Base-by-base conservation (phyloP, 2,329 filamentous ascomycete species). In the Fusarium tjaetaba region DNA sequence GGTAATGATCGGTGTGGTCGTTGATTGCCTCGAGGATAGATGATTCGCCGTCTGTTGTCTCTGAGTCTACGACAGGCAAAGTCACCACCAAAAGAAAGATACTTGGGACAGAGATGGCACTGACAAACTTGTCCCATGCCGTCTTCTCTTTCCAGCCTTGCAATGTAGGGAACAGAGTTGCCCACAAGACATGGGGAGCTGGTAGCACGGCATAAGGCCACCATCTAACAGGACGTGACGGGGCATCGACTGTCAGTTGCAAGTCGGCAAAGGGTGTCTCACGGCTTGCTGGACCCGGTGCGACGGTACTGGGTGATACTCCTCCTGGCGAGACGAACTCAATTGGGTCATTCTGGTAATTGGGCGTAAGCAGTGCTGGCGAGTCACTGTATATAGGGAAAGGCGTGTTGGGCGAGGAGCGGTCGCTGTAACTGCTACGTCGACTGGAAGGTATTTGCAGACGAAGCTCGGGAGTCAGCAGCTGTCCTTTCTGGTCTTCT, bases 51-150 rank as follows among this genome's bases (percentile, higher is more conserved):
- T 90, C 88, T 13, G 88, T 86, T 26, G 89, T 87, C 46, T 89
- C 88, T 2, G 89, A 89, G 77, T 98, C 96, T 11, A 97, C 94
- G 2, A 99, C 95, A 1, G 97, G 96, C 9, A 99, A 82, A 1
- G 96, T 99, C 52, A 96, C 90, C 2, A 96, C 96, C 8, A 99
- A 86, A 5, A 98, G 84, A 71, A 99, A 94, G 42, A 99, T 94
- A 76, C 93, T 97, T 2, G 95, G 94, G n/a, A 94, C 92, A 13
- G 95, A 95, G 42, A 97, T 87, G 16, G 96, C 77, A 46, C 94
- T 96, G 53, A 98, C 84, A 49, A 95, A 84, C 78, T 93, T 95
- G 77, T 96, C 95, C 90, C 92, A 94, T n/a, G 92, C 82, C n/a
- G 86, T 90, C 82, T 98, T 98, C 34, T 93, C 89, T 48, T 83